Percentiles rank a stretch among this genome's conserved stretches.
These are phyloP conservation scores for Symbiodinium pilosum DNA, from an alignment of 73 alveolate genomes.

Conservation along the genomic window DNA sequence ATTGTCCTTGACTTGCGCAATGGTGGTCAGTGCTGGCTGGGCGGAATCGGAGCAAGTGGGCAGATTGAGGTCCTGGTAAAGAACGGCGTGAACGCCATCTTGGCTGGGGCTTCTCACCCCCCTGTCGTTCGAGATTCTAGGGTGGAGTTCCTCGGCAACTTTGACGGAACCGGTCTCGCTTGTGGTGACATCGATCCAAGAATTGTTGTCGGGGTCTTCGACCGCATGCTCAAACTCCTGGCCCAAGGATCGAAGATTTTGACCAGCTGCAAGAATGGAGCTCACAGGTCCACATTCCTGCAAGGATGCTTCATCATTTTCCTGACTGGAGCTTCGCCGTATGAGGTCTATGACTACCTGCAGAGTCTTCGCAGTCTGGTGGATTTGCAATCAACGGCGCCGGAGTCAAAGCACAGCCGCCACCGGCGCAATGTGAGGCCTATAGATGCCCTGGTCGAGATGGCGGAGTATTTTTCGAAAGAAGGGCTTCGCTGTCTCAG, in stretches of 20 bases:
- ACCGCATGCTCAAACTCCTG: background rate
- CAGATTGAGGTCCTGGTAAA: background rate
- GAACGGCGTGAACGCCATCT: constrained; percentile 6
- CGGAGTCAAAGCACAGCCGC: background rate
- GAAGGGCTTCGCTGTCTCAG: background rate
- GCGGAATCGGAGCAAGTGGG: background rate
- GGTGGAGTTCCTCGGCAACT: background rate
- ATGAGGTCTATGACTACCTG: background rate
- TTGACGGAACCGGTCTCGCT: constrained; percentile 17
- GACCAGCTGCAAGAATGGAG: background rate
- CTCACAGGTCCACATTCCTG: background rate
- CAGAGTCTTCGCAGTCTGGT: background rate
- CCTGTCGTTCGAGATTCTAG: background rate
- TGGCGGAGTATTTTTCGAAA: background rate
- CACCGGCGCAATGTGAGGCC: background rate
- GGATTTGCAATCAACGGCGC: background rate
- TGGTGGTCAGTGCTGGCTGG: constrained; percentile 19
- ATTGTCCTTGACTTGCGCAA: background rate
- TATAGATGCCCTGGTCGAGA: background rate
- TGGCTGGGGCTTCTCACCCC: background rate
- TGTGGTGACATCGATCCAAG: background rate
- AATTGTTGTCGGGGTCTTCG: background rate
- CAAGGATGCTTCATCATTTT: background rate
- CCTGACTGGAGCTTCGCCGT: background rate
- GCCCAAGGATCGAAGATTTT: background rate